Evolutionary conservation across 148 eudicot species (phyloP).

Genomic region (Cornus florida): DNA sequence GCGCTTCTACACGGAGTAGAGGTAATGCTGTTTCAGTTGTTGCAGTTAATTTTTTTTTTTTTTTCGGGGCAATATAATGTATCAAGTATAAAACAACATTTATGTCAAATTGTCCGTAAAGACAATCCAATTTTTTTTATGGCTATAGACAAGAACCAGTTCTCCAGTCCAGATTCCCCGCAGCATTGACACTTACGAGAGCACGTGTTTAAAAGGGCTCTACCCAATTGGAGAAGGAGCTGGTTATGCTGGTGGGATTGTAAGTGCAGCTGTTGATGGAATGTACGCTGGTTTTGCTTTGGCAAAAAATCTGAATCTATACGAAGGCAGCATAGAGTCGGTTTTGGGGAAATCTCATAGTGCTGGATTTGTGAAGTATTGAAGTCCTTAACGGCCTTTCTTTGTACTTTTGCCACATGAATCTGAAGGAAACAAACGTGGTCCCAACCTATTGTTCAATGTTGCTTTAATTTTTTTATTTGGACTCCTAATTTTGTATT

Average conservation of each 20-base stretch:
- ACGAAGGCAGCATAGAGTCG: conserved; percentile 48
- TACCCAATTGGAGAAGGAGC: conserved; percentile 99
- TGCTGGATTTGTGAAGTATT: conserved; percentile 62
- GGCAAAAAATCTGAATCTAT: conserved; percentile 73
- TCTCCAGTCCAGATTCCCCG: conserved; percentile 87
- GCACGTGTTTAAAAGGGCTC: conserved; percentile 82
- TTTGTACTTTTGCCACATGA: background rate
- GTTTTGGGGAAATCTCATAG: conserved; percentile 72
- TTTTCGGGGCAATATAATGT: background rate
- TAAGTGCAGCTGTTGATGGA: conserved; percentile 98
- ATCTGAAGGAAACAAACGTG: background rate
- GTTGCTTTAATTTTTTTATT: background rate
- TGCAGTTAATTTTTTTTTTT: background rate
- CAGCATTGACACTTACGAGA: conserved; percentile 61
- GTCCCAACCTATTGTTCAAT: background rate
- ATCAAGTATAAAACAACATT: background rate
- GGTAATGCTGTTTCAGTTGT: conserved; percentile 39
- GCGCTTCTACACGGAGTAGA: conserved; percentile 96
- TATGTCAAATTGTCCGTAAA: background rate
- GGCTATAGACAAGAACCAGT: conserved; percentile 88
- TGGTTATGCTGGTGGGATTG: conserved; percentile 96
- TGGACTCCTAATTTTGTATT: background rate
- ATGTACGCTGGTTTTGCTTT: conserved; percentile 90
- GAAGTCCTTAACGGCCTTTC: background rate
- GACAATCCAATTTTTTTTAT: background rate